Conservation (phyloP, 2,329 filamentous ascomycete genomes). For the Ascochyta rabiei region DNA sequence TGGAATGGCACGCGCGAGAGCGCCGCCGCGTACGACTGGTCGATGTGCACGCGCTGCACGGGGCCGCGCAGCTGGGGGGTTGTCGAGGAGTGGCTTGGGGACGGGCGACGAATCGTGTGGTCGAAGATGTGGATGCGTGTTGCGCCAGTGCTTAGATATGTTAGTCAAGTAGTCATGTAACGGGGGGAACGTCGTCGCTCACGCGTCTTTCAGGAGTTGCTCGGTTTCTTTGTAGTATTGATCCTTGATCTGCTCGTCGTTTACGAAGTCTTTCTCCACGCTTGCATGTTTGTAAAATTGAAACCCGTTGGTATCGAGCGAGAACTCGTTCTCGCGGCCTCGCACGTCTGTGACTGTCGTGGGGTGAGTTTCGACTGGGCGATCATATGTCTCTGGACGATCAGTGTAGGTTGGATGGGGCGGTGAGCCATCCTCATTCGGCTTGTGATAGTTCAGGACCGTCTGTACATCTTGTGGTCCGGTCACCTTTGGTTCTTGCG, state of each 20-base stretch:
- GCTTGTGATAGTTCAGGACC: conserved; percentile 36
- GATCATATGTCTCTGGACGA: conserved; percentile 43
- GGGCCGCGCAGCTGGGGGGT: conserved; percentile 50
- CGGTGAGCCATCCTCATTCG: conserved; percentile 39
- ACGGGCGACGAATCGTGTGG: conserved; percentile 63
- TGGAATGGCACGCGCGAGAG: conserved; percentile 38
- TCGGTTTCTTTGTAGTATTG: conserved; percentile 46
- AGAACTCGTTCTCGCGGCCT: conserved; percentile 52
- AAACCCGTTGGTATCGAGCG: conserved; percentile 51
- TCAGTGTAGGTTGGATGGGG: conserved; percentile 37
- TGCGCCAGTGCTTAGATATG: conserved; percentile 58
- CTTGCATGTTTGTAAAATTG: conserved; percentile 39
- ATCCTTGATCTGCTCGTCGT: conserved; percentile 44
- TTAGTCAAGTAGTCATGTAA: neutral
- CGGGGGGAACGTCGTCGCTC: conserved; percentile 4
- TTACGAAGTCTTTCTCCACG: conserved; percentile 43
- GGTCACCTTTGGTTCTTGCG: neutral
- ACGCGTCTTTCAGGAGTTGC: conserved; percentile 48
- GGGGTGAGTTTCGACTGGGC: conserved; percentile 34
- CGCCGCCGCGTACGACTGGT: conserved; percentile 57
- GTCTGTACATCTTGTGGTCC: conserved; percentile 34
- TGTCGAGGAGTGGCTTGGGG: conserved; percentile 17
- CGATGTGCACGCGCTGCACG: conserved; percentile 63
- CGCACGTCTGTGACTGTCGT: conserved; percentile 52
- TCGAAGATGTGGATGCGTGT: conserved; percentile 66